A percentile compares a stretch with the other conserved stretches of the same genome.
Evolutionary conservation across 257 asterid species (phyloP).

Genomic region (Solanum bukasovii): DNA sequence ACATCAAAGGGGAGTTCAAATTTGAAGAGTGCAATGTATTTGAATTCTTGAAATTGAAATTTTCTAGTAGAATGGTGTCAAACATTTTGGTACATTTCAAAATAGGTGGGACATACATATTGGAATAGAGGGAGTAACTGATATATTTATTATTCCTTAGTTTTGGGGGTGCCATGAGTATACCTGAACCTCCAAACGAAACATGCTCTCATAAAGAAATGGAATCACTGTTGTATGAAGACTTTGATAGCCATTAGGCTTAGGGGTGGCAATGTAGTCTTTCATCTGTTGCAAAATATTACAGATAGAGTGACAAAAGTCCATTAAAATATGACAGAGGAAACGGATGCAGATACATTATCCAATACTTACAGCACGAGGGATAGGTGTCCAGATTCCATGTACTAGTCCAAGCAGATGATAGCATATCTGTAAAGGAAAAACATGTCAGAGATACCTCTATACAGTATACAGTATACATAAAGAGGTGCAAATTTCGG

Average conservation of each 20-base stretch:
- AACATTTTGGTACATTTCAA: neutral
- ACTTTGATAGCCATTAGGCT: constrained; percentile 91
- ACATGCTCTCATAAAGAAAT: constrained; percentile 90
- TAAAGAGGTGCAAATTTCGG: neutral
- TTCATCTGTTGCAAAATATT: constrained; percentile 55
- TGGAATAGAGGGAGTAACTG: neutral
- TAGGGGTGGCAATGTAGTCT: constrained; percentile 86
- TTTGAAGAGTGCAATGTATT: neutral
- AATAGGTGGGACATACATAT: neutral
- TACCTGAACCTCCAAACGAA: constrained; percentile 94
- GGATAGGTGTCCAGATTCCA: constrained; percentile 94
- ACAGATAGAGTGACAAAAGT: neutral
- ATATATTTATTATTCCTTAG: neutral
- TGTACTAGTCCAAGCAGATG: constrained; percentile 93
- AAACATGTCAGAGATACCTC: constrained; percentile 8
- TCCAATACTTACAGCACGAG: constrained; percentile 63
- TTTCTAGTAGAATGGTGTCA: neutral
- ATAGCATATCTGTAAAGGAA: constrained; percentile 63
- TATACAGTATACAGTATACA: neutral
- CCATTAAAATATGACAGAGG: neutral
- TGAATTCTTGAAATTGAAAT: neutral
- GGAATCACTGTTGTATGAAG: constrained; percentile 95
- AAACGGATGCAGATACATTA: constrained; percentile 3
- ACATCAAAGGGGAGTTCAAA: neutral
- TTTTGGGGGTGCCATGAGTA: constrained; percentile 4